Conservation (phyloP, 2,329 filamentous ascomycete species). For the Thermomyces lanuginosus region DNA sequence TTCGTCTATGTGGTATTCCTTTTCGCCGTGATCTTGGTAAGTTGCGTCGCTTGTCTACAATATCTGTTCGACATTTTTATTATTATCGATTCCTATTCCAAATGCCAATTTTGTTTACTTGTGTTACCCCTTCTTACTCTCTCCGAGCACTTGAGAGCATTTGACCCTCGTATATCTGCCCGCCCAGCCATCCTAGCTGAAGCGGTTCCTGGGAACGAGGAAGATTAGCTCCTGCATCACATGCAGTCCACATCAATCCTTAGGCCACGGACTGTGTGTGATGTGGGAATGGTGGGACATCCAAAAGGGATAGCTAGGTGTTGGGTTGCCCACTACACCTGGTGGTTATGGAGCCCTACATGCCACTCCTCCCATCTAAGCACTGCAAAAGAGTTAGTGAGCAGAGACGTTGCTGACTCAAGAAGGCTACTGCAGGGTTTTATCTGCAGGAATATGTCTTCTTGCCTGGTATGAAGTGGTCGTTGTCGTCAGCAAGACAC, state of each 20-base stretch:
- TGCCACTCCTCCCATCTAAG: too few species aligned
- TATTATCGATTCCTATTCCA: not conserved
- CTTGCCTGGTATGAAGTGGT: too few species aligned
- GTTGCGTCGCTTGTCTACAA: conserved; percentile 27
- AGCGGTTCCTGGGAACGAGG: conserved; percentile 72
- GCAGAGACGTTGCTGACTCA: too few species aligned
- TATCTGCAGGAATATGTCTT: too few species aligned
- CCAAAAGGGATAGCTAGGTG: conserved; percentile 46
- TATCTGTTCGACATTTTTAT: conserved; percentile 8
- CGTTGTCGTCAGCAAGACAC: too few species aligned
- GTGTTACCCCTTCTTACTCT: conserved; percentile 1
- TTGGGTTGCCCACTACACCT: conserved; percentile 40
- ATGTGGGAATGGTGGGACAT: conserved; percentile 62
- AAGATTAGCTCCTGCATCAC: conserved; percentile 58
- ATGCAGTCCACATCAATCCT: conserved; percentile 45
- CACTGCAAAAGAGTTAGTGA: too few species aligned
- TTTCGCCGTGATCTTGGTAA: conserved; percentile 58
- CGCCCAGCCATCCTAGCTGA: conserved; percentile 60
- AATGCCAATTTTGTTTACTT: too few species aligned
- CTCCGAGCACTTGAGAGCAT: conserved; percentile 1
- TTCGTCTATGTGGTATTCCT: conserved; percentile 67
- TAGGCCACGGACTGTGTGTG: conserved; percentile 43
- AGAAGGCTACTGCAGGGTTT: too few species aligned
- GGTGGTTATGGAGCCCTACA: conserved; percentile 54
- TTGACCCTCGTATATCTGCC: conserved; percentile 56